Evolutionary conservation across 1,139 yeast genomes (phyloP), one percentile per base, ranked within the genome.

Genomic region (Komagataea norvegica): DNA sequence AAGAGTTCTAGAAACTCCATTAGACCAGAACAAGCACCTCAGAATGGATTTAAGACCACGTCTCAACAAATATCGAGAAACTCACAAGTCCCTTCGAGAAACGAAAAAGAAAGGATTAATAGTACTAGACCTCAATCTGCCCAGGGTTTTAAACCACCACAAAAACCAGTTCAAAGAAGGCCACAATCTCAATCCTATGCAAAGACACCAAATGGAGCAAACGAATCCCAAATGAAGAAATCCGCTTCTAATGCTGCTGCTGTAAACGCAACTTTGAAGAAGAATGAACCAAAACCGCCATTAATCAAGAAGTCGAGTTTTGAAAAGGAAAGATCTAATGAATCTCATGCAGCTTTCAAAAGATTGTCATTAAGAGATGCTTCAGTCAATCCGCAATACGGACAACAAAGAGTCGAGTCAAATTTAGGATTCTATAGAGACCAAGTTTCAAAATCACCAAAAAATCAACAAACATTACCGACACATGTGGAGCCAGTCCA

Each of bases 291-390:
- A 57, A 72, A 59, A 57, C 60, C 65, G 29, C 69, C 70, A 3
- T 53, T 56, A 25, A 54, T 58, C 30, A 68, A 72, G 44, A 68
- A 67, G 39, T 77, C 87, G 0, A 77, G 85, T 18, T 79, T 73
- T 51, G 74, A 70, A 39, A 76, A 71, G 51, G 55, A 51, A n/a
- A 56, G 64, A 39, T 54, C 58, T 8, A 46, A 40, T 13, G 58
- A 55, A 11, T 35, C 48, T 1, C 54, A 54, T 38, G 41, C 62
- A 14, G 69, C 68, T 1, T 64, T 65, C 43, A 62, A 62, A 37
- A 61, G 58, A 39, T 43, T 56, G 42, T 64, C 69, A 0, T 36
- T 65, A 26, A 59, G 69, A 51, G 60, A 54, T 27, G 61, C 58
- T 3, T 37, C 49, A 1, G 39, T 46, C 24, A 45, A 40, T 25